A percentile compares a stretch with the other conserved stretches of the same genome.
phyloP scores from a whole-genome alignment of 768 basidiomycete genomes.

The Leccinum obscurum region DNA sequence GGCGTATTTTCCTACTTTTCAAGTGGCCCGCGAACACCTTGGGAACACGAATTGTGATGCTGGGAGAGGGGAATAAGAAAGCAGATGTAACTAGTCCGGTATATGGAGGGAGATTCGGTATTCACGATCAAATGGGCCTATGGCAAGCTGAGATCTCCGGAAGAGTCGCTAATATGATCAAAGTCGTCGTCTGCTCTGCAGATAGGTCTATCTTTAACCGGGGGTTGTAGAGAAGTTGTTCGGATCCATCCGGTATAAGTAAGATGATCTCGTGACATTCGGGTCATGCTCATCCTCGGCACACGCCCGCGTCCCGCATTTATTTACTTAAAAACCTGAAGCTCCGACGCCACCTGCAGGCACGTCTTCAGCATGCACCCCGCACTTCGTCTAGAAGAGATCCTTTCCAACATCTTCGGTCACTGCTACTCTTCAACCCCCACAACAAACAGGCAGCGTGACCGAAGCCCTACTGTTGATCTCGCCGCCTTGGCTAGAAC shows the following conservation, averaged over 20 bases:
- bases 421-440: conserved; percentile 8
- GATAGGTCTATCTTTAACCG: too few species aligned
- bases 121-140: too few species aligned
- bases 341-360: neutral
- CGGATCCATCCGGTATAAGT: neutral
- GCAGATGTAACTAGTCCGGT: neutral
- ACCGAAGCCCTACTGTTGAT: conserved; percentile 1
- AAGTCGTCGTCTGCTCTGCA: too few species aligned
- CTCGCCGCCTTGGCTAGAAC: conserved; percentile 18
- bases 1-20: neutral
- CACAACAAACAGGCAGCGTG: neutral
- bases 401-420: conserved; percentile 13
- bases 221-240: too few species aligned
- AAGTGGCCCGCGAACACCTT: neutral
- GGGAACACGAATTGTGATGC: neutral
- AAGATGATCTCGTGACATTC: neutral
- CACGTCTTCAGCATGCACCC: conserved; percentile 4
- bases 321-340: neutral
- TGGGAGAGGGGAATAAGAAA: neutral
- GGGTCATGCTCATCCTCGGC: neutral
- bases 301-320: neutral
- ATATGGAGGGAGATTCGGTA: neutral
- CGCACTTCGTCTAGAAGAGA: conserved; percentile 9
- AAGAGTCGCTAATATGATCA: too few species aligned
- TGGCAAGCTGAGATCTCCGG: too few species aligned